Conservation (phyloP, 371 early-diverging fungal species). For the Conidiobolus incongruus region DNA sequence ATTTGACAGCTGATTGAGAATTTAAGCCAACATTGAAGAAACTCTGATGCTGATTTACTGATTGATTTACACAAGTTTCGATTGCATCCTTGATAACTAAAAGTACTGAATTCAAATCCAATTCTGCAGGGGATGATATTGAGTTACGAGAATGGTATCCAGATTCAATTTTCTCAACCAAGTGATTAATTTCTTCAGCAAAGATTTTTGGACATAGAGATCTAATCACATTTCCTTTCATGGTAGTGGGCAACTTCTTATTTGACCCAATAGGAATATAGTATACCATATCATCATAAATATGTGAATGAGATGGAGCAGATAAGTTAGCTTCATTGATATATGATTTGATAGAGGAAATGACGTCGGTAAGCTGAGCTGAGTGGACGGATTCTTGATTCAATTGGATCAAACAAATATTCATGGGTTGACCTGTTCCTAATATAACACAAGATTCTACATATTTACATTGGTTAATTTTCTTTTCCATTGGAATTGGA, state of each 20-base stretch:
- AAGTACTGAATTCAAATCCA: not conserved
- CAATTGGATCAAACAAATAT: not conserved
- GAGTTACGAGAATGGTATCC: too few species aligned
- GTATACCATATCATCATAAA: not conserved
- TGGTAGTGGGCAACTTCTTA: not conserved
- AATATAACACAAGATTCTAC: not conserved
- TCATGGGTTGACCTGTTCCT: not conserved
- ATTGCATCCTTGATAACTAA: not conserved
- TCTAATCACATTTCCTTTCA: not conserved
- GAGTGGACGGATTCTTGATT: not conserved
- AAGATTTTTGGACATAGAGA: not conserved
- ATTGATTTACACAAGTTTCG: not conserved
- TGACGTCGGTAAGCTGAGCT: not conserved
- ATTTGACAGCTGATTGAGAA: not conserved
- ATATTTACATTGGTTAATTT: not conserved
- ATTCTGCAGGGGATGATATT: too few species aligned
- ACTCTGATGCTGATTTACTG: not conserved
- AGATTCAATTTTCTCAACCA: not conserved
- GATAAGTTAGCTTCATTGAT: not conserved
- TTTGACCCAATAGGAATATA: not conserved
- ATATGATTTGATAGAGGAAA: not conserved
- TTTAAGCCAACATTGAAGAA: not conserved
- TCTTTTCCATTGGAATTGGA: not conserved
- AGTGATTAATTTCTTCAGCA: not conserved
- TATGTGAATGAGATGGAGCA: not conserved